Evolutionary conservation across 2,329 filamentous ascomycete species (phyloP).

Genomic region (Venturia nashicola): DNA sequence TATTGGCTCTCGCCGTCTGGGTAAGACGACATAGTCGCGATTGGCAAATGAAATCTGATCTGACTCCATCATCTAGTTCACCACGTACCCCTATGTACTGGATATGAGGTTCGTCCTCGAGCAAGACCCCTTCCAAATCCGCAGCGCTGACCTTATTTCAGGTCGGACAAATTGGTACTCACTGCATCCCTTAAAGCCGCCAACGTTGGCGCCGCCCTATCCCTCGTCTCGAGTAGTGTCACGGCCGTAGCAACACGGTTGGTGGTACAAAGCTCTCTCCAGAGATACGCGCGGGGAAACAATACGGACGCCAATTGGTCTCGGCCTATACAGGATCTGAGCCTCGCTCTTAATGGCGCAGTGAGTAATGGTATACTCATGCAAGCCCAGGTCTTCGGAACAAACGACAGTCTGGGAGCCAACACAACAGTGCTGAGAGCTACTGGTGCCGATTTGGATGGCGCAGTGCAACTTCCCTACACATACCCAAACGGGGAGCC

Average conservation of each 20-base stretch:
- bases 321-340: slow-evolving; percentile 49
- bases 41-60: neutral
- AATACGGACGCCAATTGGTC: slow-evolving; percentile 47
- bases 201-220: slow-evolving; percentile 65
- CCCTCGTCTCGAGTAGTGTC: slow-evolving; percentile 65
- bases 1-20: slow-evolving; percentile 67
- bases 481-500: slow-evolving; percentile 42
- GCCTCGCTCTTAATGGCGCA: slow-evolving; percentile 54
- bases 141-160: neutral
- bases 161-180: slow-evolving; percentile 43
- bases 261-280: slow-evolving; percentile 39
- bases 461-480: slow-evolving; percentile 49
- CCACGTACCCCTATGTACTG: slow-evolving; percentile 50
- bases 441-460: slow-evolving; percentile 39
- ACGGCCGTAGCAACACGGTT: slow-evolving; percentile 56
- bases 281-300: slow-evolving; percentile 45
- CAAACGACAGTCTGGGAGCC: slow-evolving; percentile 47
- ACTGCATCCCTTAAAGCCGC: slow-evolving; percentile 80
- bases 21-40: slow-evolving; percentile 15
- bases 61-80: slow-evolving; percentile 29
- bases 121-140: neutral
- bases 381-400: slow-evolving; percentile 57
- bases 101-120: slow-evolving; percentile 31
- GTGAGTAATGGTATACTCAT: slow-evolving; percentile 40
- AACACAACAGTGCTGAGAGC: slow-evolving; percentile 49